Evolutionary conservation across 148 eudicot genomes (phyloP).

Genomic region (Chenopodium formosanum): DNA sequence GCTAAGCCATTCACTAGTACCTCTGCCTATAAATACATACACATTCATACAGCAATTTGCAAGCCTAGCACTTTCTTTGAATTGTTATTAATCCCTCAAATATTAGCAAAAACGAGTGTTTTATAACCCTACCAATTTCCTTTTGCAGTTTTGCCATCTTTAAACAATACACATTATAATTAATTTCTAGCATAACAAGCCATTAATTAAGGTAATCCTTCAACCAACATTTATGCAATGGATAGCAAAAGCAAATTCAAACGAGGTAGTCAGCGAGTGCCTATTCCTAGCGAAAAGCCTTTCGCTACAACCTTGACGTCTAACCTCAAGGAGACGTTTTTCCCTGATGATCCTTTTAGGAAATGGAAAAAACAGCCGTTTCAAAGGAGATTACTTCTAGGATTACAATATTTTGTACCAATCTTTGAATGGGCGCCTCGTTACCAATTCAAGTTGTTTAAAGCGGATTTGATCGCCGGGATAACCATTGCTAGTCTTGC

Average conservation of each 20-base stretch:
- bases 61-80: too few species aligned
- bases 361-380: constrained; percentile 40
- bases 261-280: constrained; percentile 18
- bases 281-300: constrained; percentile 43
- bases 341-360: constrained; percentile 63
- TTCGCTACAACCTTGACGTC: constrained; percentile 34
- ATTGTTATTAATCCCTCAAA: too few species aligned
- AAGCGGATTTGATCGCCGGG: constrained; percentile 56
- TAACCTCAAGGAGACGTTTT: constrained; percentile 51
- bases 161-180: too few species aligned
- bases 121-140: too few species aligned
- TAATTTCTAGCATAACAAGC: too few species aligned
- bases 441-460: constrained; percentile 43
- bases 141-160: too few species aligned
- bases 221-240: too few species aligned
- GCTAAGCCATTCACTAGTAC: too few species aligned
- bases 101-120: too few species aligned
- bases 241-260: not conserved
- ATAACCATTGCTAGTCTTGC: constrained; percentile 74
- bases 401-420: constrained; percentile 57
- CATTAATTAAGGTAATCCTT: too few species aligned
- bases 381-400: constrained; percentile 24
- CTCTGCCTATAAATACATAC: too few species aligned
- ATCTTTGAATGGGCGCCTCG: constrained; percentile 66
- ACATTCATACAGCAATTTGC: too few species aligned